Percentiles rank a stretch among this genome's conserved stretches.
Evolutionary conservation across 2,329 filamentous ascomycete genomes (phyloP).

Genomic region (Pseudogymnoascus sp.): DNA sequence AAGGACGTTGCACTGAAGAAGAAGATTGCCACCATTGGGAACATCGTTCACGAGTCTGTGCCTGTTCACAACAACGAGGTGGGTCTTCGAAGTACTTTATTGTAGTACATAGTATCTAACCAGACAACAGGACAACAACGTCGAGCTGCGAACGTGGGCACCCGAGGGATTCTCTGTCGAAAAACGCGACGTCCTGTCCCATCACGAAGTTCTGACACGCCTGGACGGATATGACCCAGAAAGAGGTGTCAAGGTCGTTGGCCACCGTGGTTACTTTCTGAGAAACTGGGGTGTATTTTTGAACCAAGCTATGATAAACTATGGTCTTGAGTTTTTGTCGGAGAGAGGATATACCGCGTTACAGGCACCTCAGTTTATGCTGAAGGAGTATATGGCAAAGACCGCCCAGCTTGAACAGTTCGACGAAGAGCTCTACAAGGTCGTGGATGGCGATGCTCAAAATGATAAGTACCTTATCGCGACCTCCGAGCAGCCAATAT

Average conservation of each 20-base stretch:
- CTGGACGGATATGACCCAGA: constrained; percentile 90
- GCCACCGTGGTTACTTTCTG: constrained; percentile 89
- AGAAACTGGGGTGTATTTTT: constrained; percentile 83
- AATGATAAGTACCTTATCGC: constrained; percentile 77
- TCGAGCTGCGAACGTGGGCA: constrained; percentile 66
- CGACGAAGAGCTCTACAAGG: constrained; percentile 97
- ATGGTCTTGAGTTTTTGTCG: constrained; percentile 82
- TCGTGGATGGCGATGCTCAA: constrained; percentile 75
- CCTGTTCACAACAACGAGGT: constrained; percentile 76
- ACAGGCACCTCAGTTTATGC: constrained; percentile 89
- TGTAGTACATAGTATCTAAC: background rate
- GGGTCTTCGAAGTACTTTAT: constrained; percentile 14
- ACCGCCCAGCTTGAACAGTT: constrained; percentile 96
- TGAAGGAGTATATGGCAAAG: constrained; percentile 93
- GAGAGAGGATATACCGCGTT: constrained; percentile 73
- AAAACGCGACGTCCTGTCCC: constrained; percentile 73
- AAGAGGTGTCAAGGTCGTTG: constrained; percentile 86
- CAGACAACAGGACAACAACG: constrained; percentile 62
- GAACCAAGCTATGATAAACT: constrained; percentile 91
- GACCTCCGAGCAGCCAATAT: constrained; percentile 91
- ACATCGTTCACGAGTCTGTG: constrained; percentile 84
- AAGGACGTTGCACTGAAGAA: constrained; percentile 67
- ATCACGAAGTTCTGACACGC: constrained; percentile 86
- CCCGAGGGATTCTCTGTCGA: constrained; percentile 67
- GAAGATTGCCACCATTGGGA: constrained; percentile 80